Evolutionary conservation across 1,284 basidiomycete species (phyloP).

Genomic region (Erythrobasidium hasegawianum): DNA sequence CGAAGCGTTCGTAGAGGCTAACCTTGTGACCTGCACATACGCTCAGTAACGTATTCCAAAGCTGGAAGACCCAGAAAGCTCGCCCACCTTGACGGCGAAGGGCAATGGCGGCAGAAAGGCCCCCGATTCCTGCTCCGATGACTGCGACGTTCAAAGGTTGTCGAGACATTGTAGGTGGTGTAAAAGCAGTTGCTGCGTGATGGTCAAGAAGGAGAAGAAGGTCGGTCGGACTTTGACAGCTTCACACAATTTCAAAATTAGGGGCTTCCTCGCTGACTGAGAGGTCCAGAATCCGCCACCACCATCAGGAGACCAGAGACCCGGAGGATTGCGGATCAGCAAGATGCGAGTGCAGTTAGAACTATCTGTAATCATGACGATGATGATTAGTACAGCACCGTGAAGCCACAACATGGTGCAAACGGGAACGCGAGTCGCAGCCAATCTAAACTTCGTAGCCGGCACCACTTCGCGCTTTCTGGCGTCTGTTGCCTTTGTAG

Average conservation of each 20-base stretch:
- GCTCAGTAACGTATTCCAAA: no score
- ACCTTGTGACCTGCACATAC: constrained; percentile 38
- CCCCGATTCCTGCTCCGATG: constrained; percentile 47
- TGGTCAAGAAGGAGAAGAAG: not conserved
- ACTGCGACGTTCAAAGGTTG: constrained; percentile 36
- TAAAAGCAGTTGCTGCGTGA: not conserved
- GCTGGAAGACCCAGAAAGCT: no score
- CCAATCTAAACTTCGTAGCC: constrained; percentile 63
- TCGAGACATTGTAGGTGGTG: constrained; percentile 1
- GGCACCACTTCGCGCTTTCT: constrained; percentile 82
- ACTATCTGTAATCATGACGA: no score
- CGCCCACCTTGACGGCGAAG: constrained; percentile 46
- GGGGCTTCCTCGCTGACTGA: not conserved
- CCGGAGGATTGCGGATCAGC: not conserved
- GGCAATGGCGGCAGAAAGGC: constrained; percentile 45
- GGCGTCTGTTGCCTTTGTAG: constrained; percentile 76
- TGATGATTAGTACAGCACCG: not conserved
- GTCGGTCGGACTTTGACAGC: constrained; percentile 32
- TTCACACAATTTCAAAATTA: not conserved
- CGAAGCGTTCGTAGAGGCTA: constrained; percentile 46
- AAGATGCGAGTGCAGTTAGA: not conserved
- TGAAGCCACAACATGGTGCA: not conserved
- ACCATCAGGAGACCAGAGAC: no score
- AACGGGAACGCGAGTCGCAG: not conserved
- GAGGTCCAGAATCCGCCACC: no score